phyloP scores from a whole-genome alignment of 2,329 filamentous ascomycete species.

The Diaporthe velutina region DNA sequence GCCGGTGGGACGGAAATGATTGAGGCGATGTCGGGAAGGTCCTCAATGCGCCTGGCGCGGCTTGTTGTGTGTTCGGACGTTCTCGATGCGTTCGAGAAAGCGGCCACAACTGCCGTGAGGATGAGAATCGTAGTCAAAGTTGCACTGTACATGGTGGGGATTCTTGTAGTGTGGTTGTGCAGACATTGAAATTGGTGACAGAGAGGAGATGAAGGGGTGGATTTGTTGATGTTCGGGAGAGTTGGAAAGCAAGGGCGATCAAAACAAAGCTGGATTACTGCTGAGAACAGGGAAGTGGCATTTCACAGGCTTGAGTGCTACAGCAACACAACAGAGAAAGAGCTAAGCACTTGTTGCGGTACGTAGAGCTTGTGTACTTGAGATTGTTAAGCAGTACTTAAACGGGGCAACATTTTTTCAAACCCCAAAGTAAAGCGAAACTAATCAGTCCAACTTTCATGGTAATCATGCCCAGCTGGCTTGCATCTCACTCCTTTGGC shows the following conservation, averaged over 20 bases:
- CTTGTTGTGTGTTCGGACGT: no score
- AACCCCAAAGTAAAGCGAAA: no score
- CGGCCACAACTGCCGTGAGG: not conserved
- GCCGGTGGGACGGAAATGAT: constrained; percentile 8
- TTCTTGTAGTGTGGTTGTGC: not conserved
- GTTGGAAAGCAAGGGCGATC: not conserved
- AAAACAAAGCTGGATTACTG: not conserved
- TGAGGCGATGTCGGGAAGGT: constrained; percentile 19
- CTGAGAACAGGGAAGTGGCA: not conserved
- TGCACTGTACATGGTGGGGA: not conserved
- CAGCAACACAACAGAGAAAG: not conserved
- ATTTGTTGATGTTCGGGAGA: not conserved
- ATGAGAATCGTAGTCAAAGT: not conserved
- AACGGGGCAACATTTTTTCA: no score
- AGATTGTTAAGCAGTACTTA: not conserved
- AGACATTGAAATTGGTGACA: not conserved
- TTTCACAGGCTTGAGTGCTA: not conserved
- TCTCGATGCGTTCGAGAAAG: no score
- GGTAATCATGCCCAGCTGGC: no score
- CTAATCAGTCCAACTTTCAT: not conserved
- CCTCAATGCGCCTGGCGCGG: not conserved
- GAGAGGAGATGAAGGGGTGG: not conserved
- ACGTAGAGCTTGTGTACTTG: not conserved
- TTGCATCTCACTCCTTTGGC: not conserved
- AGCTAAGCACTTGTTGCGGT: not conserved